These are phyloP conservation scores for Erysimum cheiri DNA, from an alignment of 441 rosid species.

Conservation along the genomic window DNA sequence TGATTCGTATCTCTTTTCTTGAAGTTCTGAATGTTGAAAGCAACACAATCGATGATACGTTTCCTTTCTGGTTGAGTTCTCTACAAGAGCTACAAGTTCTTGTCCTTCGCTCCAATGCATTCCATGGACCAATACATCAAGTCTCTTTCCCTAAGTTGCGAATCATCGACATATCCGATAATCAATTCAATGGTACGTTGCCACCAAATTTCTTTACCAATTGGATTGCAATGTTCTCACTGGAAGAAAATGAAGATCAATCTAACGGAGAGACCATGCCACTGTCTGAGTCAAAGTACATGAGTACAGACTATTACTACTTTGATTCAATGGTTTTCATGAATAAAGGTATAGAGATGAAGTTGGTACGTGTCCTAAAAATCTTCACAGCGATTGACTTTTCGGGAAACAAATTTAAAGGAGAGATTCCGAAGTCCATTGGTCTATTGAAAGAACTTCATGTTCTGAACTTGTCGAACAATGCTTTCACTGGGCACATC, in stretches of 20 bases:
- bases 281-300: too few species aligned
- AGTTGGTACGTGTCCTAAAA: slow-evolving; percentile 1
- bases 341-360: slow-evolving; percentile 25
- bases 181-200: slow-evolving; percentile 9
- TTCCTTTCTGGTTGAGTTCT: slow-evolving; percentile 4
- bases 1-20: slow-evolving; percentile 3
- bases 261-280: not conserved
- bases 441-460: slow-evolving; percentile 35
- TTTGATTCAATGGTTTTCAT: slow-evolving; percentile 22
- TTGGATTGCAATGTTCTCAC: slow-evolving; percentile 50
- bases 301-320: not conserved
- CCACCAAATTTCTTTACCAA: slow-evolving; percentile 15
- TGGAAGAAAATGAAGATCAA: not conserved
- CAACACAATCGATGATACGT: not conserved
- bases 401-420: not conserved
- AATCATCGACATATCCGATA: slow-evolving; percentile 52
- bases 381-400: not conserved
- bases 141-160: slow-evolving; percentile 66
- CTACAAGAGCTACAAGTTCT: slow-evolving; percentile 13
- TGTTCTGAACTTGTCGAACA: slow-evolving; percentile 40
- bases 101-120: slow-evolving; percentile 19
- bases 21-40: slow-evolving; percentile 20
- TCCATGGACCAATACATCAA: not conserved
- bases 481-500: slow-evolving; percentile 17
- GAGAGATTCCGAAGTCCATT: not conserved